These are phyloP conservation scores for Zopfia rhizophila DNA, from an alignment of 2,329 filamentous ascomycete species.

Conservation along the genomic window DNA sequence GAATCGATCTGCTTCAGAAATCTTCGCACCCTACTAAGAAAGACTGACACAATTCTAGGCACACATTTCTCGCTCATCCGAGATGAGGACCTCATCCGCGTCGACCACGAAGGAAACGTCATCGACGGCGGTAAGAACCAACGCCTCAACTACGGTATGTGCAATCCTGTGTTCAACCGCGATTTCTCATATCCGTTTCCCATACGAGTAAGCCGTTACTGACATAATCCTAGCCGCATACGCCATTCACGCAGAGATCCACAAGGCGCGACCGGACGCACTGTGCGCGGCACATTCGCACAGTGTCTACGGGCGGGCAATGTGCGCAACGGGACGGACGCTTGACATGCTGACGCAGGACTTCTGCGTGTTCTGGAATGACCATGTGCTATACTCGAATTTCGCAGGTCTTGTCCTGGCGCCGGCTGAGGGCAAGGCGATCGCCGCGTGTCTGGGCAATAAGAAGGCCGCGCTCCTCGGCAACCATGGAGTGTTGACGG, in stretches of 20 bases:
- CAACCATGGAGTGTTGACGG: slow-evolving; percentile 60
- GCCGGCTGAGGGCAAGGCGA: slow-evolving; percentile 57
- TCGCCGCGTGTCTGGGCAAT: slow-evolving; percentile 54
- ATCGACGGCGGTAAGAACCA: slow-evolving; percentile 66
- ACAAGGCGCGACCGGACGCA: slow-evolving; percentile 62
- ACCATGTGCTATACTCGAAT: slow-evolving; percentile 57
- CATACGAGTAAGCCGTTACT: slow-evolving; percentile 51
- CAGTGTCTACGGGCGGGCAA: slow-evolving; percentile 64
- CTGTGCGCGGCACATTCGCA: slow-evolving; percentile 65
- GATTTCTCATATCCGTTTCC: too few relatives aligned
- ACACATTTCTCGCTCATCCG: slow-evolving; percentile 58
- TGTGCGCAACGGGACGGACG: slow-evolving; percentile 65
- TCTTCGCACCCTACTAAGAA: too few relatives aligned
- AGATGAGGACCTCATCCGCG: slow-evolving; percentile 69
- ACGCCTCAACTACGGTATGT: slow-evolving; percentile 57
- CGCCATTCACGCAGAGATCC: slow-evolving; percentile 65
- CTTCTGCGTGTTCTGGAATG: slow-evolving; percentile 59
- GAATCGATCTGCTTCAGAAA: too few relatives aligned
- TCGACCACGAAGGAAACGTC: slow-evolving; percentile 67
- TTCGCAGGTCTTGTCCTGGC: slow-evolving; percentile 61
- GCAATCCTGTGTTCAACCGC: too few relatives aligned
- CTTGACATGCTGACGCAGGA: slow-evolving; percentile 67
- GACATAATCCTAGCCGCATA: slow-evolving; percentile 61
- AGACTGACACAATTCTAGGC: too few relatives aligned
- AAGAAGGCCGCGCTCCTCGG: slow-evolving; percentile 59